Evolutionary conservation across 768 basidiomycete genomes (phyloP).

Genomic region (Auricularia auricula-judae): DNA sequence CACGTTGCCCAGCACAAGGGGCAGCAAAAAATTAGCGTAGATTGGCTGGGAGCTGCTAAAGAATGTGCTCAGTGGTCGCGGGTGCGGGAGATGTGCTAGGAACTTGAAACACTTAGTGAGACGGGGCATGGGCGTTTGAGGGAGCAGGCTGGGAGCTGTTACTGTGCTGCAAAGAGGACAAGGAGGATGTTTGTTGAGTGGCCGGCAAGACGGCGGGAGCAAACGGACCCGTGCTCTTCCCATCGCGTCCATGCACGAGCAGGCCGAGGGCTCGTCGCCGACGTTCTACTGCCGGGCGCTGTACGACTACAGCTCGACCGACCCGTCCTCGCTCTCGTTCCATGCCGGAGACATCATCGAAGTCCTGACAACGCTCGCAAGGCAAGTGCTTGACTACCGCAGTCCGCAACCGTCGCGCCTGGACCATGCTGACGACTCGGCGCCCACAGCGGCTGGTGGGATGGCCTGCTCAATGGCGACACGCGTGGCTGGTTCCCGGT

Average conservation of each 20-base stretch:
- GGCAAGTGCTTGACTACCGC: constrained; percentile 14
- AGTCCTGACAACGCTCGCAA: constrained; percentile 46
- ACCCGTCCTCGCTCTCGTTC: constrained; percentile 84
- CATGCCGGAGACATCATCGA: constrained; percentile 83
- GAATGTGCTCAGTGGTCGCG: too few species aligned
- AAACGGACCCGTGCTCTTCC: too few species aligned
- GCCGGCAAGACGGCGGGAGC: too few species aligned
- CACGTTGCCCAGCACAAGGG: too few species aligned
- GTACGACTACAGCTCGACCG: constrained; percentile 82
- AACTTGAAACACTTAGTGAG: too few species aligned
- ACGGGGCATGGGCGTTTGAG: too few species aligned
- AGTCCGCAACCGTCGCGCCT: constrained; percentile 50
- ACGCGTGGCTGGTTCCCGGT: constrained; percentile 85
- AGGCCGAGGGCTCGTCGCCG: not conserved
- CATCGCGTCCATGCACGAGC: not conserved
- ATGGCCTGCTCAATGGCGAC: constrained; percentile 70
- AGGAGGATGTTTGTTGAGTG: too few species aligned
- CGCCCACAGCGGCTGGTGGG: constrained; percentile 74
- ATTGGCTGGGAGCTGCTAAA: too few species aligned
- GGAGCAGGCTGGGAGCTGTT: too few species aligned
- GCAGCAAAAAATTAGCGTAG: too few species aligned
- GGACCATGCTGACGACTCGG: not conserved
- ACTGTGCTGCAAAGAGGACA: too few species aligned
- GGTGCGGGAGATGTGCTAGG: too few species aligned
- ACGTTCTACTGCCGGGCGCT: constrained; percentile 84